These are phyloP conservation scores for Aspergillus mulundensis DNA, from an alignment of 495 filamentous ascomycete species.

Conservation along the genomic window DNA sequence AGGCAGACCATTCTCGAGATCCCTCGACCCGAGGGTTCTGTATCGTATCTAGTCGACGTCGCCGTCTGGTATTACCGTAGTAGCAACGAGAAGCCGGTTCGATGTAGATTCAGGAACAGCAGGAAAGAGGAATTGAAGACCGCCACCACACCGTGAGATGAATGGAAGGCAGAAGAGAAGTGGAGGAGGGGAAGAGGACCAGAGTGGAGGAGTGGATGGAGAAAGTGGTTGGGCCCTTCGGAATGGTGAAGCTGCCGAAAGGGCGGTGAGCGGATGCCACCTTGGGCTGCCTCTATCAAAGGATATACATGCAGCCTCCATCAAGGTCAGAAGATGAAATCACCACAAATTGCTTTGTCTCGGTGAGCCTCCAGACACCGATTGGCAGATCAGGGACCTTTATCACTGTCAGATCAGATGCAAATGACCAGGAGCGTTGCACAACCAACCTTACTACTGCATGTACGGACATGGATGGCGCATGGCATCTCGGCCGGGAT, in stretches of 20 bases:
- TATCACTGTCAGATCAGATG: constrained; percentile 6
- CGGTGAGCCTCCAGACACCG: background rate
- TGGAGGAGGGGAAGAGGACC: constrained; percentile 11
- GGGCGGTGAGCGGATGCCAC: constrained; percentile 15
- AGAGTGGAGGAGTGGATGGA: constrained; percentile 3
- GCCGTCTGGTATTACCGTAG: background rate
- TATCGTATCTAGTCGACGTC: background rate
- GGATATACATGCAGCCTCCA: constrained; percentile 5
- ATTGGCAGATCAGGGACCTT: constrained; percentile 2
- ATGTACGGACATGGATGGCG: constrained; percentile 6
- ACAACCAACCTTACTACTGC: background rate
- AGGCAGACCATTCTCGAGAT: constrained; percentile 30
- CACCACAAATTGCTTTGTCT: background rate
- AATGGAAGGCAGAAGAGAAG: constrained; percentile 1
- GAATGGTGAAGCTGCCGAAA: constrained; percentile 6
- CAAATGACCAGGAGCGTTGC: constrained; percentile 12
- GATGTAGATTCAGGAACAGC: background rate
- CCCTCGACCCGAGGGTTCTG: constrained; percentile 9
- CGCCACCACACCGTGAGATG: background rate
- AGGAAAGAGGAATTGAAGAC: constrained; percentile 4
- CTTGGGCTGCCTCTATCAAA: constrained; percentile 4
- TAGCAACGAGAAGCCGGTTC: background rate
- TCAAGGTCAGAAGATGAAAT: background rate
- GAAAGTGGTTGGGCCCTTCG: constrained; percentile 3
- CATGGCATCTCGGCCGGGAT: background rate